Conservation (phyloP, 805 yeast species). For the Blastobotrys americana region DNA sequence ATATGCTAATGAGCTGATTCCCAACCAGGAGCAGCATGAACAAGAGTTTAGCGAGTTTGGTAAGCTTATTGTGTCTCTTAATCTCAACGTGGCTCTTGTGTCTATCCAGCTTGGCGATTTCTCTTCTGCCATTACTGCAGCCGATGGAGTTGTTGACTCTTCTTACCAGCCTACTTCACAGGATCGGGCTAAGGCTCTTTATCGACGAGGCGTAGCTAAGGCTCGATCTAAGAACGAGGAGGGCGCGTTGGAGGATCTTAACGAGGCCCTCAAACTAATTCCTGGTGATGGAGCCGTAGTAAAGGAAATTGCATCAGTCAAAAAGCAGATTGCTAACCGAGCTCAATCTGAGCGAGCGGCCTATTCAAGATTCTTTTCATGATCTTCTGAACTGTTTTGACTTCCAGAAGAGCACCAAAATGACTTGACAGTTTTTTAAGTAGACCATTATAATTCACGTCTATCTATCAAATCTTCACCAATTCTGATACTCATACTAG, state of each 20-base stretch:
- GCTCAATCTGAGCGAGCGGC: constrained; percentile 40
- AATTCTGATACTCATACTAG: no score
- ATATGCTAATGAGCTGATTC: constrained; percentile 66
- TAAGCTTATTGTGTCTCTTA: constrained; percentile 53
- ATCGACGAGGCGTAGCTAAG: constrained; percentile 77
- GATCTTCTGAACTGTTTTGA: no score
- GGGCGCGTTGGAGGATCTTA: constrained; percentile 57
- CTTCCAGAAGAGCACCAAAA: no score
- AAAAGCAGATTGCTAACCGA: constrained; percentile 43
- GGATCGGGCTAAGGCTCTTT: constrained; percentile 76
- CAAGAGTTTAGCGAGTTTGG: constrained; percentile 47
- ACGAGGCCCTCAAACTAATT: constrained; percentile 53
- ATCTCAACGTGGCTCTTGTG: constrained; percentile 67
- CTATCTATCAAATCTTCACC: no score
- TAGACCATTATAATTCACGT: no score
- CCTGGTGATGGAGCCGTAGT: constrained; percentile 69
- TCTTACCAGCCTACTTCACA: constrained; percentile 44
- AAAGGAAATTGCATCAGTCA: constrained; percentile 57
- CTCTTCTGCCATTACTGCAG: constrained; percentile 47
- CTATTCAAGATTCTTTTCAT: constrained; percentile 34
- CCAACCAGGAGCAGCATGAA: constrained; percentile 36
- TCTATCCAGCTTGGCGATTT: constrained; percentile 57
- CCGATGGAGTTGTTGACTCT: constrained; percentile 62
- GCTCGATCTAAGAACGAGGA: constrained; percentile 58
- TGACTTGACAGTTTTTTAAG: no score